Base-by-base conservation (phyloP, 75 land plant species). In the Ceratopteris richardii region DNA sequence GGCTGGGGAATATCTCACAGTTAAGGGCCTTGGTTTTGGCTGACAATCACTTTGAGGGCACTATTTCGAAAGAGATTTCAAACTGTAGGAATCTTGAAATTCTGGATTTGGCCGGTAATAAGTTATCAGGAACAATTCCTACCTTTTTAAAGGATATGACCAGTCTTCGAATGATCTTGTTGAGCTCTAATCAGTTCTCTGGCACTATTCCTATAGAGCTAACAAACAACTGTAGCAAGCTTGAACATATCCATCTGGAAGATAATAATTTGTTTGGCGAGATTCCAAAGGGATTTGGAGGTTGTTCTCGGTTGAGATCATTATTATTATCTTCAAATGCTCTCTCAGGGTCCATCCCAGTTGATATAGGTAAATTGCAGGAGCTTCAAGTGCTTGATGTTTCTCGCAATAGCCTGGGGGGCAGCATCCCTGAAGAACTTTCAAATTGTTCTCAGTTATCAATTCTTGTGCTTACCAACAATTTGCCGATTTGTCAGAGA, bases 321-420 rank as follows among this genome's bases (percentile, higher is more conserved):
- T 59, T 86, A 16, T 39, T 67, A 30, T 27, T 84, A 72, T 60
- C 51, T 28, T 62, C 77, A 0, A 87, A 87, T 60, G 30, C 63
- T 54, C 65, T 87, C 29, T 76, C 68, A 26, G 82, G 80, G 20
- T 50, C 31, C 25, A 80, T 87, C 44, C 91, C 91, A 1, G 29
- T 67, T 22, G 81, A 73, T 29, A 24, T 87, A 1, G 83, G 91
- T n/a, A 21, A 51, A 50, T 60, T 87, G 27, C 24, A 42, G 42
- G 66, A 43, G 52, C 74, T 87, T 16, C 66, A 80, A 52, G 67
- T 67, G 16, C 67, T 87, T 22, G 88, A 87, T 48, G 54, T 87
- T 29, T 80, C 80, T n/a, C 66, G 75, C 68, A 87, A 87, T 47
- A 78, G 77, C 31, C 67, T 87, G 17, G 72, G 68, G 39, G 88